phyloP scores from a whole-genome alignment of 1,284 basidiomycete genomes.

The Boletellus sp. region DNA sequence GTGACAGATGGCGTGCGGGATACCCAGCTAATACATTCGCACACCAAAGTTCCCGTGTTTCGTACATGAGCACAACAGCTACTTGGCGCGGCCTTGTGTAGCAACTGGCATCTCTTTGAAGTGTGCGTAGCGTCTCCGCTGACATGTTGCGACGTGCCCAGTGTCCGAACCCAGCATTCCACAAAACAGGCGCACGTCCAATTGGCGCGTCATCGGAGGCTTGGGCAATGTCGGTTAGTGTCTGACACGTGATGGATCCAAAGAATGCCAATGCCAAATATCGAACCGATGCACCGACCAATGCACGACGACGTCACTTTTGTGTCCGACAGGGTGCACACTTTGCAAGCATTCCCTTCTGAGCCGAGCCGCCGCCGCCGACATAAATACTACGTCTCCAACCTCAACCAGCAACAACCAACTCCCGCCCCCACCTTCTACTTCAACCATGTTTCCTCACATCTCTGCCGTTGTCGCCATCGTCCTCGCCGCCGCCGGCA shows the following conservation, averaged over 20 bases:
- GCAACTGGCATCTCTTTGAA: too few relatives aligned
- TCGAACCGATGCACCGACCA: not conserved
- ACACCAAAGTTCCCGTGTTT: too few relatives aligned
- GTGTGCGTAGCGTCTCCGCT: too few relatives aligned
- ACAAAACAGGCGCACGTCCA: not conserved
- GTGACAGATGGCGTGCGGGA: too few relatives aligned
- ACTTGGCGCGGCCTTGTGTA: too few relatives aligned
- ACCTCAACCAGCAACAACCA: not conserved
- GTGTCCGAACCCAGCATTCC: too few relatives aligned
- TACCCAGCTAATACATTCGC: too few relatives aligned
- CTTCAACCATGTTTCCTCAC: constrained; percentile 18
- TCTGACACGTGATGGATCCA: not conserved
- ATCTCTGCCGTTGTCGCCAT: constrained; percentile 18
- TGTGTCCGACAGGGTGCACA: not conserved
- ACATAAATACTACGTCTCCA: constrained; percentile 23
- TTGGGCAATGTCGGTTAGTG: too few relatives aligned
- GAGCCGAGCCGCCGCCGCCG: constrained; percentile 3
- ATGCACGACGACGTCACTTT: constrained; percentile 12
- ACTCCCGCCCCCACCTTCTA: not conserved
- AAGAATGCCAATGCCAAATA: constrained; percentile 11
- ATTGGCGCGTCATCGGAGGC: not conserved
- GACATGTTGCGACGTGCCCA: too few relatives aligned
- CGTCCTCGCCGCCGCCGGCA: constrained; percentile 9
- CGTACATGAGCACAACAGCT: too few relatives aligned
- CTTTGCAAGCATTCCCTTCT: constrained; percentile 7